Evolutionary conservation across 352 stramenopile species (phyloP), one percentile per base, ranked within the genome.

Genomic region (Lagenidium sp.): DNA sequence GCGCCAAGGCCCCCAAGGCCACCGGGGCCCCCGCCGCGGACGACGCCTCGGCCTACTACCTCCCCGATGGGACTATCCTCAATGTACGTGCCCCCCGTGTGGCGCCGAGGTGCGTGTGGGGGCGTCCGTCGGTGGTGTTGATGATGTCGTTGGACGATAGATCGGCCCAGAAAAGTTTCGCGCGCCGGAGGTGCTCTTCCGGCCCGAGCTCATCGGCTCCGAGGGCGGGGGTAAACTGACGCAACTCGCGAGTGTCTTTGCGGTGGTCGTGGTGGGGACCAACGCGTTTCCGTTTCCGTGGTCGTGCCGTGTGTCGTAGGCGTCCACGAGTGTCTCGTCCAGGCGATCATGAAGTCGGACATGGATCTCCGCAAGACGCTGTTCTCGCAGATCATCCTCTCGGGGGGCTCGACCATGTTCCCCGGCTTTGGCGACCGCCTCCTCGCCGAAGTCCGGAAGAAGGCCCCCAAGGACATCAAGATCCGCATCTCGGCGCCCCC

Each of bases 281-380:
- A n/a, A n/a, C n/a, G n/a, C n/a, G n/a, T n/a, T n/a, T n/a, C n/a
- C n/a, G n/a, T n/a, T n/a, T n/a, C n/a, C n/a, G n/a, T n/a, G n/a
- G n/a, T n/a, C n/a, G n/a, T n/a, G n/a, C n/a, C n/a, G n/a, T n/a
- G n/a, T n/a, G n/a, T n/a, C 24, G 41, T 62, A 50, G 85, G 85
- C 34, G 71, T 96, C 25, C 85, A 93, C 54, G 82, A 92, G 48
- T 90, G 81, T 55, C 64, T 92, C 28, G 81, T 93, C 44, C 77
- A 96, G 49, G 85, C 89, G 26, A 97, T 98, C 57, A 97, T 97
- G 84, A 97, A 97, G 70, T 98, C 89, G 64, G 94, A 98, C 63
- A 83, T 98, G 58, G 95, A 99, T 53, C 85, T 98, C 53, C 85
- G 95, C 11, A 94, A 90, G 55, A 94, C 90, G 52, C 70, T 97